Conservation (phyloP, 2,329 filamentous ascomycete species). For the Penicillium sp. region DNA sequence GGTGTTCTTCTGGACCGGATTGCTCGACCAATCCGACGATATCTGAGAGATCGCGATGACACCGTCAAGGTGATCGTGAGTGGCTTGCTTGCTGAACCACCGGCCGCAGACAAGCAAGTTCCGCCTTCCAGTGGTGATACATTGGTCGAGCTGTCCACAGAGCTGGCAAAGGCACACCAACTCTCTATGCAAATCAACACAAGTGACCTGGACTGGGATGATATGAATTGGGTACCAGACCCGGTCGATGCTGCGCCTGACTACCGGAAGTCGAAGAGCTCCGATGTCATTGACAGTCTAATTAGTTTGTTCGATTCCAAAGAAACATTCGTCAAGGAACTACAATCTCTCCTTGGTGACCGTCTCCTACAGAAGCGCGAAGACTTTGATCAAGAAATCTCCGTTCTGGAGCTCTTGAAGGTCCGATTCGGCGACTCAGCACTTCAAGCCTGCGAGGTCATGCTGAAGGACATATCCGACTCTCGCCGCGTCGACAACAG, state of each 20-base stretch:
- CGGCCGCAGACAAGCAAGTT: constrained; percentile 36
- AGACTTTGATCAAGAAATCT: constrained; percentile 74
- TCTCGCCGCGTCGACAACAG: constrained; percentile 70
- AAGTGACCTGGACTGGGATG: constrained; percentile 80
- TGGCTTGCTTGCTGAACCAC: constrained; percentile 59
- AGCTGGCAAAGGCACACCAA: constrained; percentile 46
- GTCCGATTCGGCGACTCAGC: constrained; percentile 80
- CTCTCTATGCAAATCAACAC: constrained; percentile 47
- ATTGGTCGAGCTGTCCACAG: constrained; percentile 54
- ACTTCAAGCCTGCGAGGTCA: constrained; percentile 92
- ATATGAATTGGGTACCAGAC: constrained; percentile 90
- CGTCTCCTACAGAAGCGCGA: constrained; percentile 66
- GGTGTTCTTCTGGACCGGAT: constrained; percentile 67
- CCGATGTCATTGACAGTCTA: constrained; percentile 88
- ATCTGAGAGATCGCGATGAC: constrained; percentile 63
- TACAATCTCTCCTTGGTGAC: constrained; percentile 84
- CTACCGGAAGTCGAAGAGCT: constrained; percentile 82
- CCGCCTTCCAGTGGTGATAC: constrained; percentile 37
- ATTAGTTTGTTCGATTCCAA: constrained; percentile 85
- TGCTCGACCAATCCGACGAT: constrained; percentile 61
- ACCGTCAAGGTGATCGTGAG: constrained; percentile 64
- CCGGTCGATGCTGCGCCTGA: constrained; percentile 90
- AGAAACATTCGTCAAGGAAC: constrained; percentile 90
- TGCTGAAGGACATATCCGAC: constrained; percentile 90
- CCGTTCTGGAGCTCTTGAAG: constrained; percentile 83